Evolutionary conservation across 1,284 basidiomycete genomes (phyloP), one percentile per base, ranked within the genome.

Genomic region (Ceratobasidium sp.): DNA sequence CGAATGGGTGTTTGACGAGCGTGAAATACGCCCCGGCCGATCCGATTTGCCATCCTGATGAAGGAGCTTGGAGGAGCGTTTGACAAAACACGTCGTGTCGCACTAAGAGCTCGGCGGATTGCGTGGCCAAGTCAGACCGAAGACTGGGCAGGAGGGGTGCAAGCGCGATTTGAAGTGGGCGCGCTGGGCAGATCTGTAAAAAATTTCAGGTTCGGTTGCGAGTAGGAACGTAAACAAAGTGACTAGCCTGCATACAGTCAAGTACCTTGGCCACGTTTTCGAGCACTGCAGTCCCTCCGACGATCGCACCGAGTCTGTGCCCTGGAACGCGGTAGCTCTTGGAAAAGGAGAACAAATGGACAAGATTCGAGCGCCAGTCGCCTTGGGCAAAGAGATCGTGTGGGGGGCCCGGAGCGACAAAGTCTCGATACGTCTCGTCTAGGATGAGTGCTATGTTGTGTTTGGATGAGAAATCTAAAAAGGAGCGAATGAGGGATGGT

Each of bases 341-440:
- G 73, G 87, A 88, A 79, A 94, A 94, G 14, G 91, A 93, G 78
- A 90, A 92, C 21, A 94, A 82, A 75, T 90, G 88, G 71, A 94
- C 84, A 61, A 94, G 78, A 67, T 84, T 87, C 0, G 80, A 78
- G 44, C 90, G 83, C 91, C 91, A 93, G 2, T 73, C 28, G 1
- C 75, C 73, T 3, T 74, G 48, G 5, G 79, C 77, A 78, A 88
- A 91, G 25, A 89, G 83, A 48, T 77, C 75, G 78, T 90, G 91
- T 0, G 89, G 87, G 7, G 83, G 81, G 30, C 80, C 79, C 16
- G 83, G 77, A 0, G 84, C 80, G 54, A 94, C 83, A 77, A 96
- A 95, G 77, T 96, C 93, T 21, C 92, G 86, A 79, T 96, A 96
- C 0, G 93, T 94, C 80, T 94, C 92, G 79, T 95, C 92, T n/a